Percentiles rank a stretch among this genome's conserved stretches.
These are phyloP conservation scores for Rhodotorula sp. DNA, from an alignment of 1,284 basidiomycete species.

Conservation along the genomic window DNA sequence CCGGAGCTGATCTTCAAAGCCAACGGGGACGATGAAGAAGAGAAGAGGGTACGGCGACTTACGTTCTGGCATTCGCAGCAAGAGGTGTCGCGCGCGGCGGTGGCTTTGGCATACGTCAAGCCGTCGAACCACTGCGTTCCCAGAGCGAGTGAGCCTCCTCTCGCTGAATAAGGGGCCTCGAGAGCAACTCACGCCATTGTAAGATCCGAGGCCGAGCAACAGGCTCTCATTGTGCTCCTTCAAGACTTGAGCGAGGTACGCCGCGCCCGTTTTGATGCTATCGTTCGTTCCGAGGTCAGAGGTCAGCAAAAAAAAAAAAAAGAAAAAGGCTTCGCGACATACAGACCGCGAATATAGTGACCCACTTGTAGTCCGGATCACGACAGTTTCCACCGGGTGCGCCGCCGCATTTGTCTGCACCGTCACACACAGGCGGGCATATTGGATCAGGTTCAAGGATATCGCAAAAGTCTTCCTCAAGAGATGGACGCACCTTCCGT, in stretches of 20 bases:
- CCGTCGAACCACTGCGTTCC: constrained; percentile 59
- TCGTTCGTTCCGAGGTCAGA: not conserved
- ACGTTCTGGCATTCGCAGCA: constrained; percentile 63
- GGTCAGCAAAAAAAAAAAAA: too few relatives aligned
- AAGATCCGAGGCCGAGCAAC: constrained; percentile 62
- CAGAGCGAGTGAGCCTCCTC: not conserved
- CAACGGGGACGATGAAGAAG: not conserved
- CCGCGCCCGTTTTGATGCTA: constrained; percentile 59
- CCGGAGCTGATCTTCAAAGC: too few relatives aligned
- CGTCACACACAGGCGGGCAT: not conserved
- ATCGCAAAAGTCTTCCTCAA: not conserved
- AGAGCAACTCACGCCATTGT: constrained; percentile 57
- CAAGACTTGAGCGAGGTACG: constrained; percentile 62
- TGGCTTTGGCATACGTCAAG: constrained; percentile 60
- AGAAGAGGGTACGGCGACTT: not conserved
- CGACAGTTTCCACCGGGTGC: not conserved
- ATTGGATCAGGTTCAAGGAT: not conserved
- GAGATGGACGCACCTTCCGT: constrained; percentile 33
- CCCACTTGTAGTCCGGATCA: constrained; percentile 4
- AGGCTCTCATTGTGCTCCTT: constrained; percentile 61
- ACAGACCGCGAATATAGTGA: too few relatives aligned
- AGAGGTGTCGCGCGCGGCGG: constrained; percentile 55
- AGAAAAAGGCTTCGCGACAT: not conserved
- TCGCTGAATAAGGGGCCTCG: not conserved
- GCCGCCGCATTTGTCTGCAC: constrained; percentile 61